These are phyloP conservation scores for Ustilago sp. DNA, from an alignment of 1,284 basidiomycete species.

Conservation along the genomic window DNA sequence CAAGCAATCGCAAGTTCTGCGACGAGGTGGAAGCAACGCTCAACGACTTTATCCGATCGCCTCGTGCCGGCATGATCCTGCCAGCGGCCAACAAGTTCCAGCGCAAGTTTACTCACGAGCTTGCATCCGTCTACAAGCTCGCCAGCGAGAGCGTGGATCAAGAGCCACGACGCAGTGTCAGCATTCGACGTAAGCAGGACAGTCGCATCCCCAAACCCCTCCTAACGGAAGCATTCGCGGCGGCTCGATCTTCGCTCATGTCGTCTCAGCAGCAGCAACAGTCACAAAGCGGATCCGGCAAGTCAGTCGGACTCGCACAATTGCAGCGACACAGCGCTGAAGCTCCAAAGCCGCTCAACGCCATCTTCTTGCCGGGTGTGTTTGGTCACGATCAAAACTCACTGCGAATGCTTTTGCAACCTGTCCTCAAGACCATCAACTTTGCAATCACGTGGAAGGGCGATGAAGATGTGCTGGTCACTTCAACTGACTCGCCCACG, in stretches of 20 bases:
- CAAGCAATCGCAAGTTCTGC: slow-evolving; percentile 55
- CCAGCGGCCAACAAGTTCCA: slow-evolving; percentile 54
- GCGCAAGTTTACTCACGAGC: slow-evolving; percentile 61
- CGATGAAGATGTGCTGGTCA: slow-evolving; percentile 62
- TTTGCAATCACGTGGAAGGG: slow-evolving; percentile 54
- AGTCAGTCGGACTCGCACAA: slow-evolving; percentile 50
- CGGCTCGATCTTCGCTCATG: slow-evolving; percentile 35
- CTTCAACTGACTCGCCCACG: slow-evolving; percentile 47
- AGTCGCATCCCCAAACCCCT: slow-evolving; percentile 58
- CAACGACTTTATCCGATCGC: slow-evolving; percentile 66
- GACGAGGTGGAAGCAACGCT: slow-evolving; percentile 61
- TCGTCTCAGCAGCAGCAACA: slow-evolving; percentile 31
- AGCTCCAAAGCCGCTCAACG: slow-evolving; percentile 53
- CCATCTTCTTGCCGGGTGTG: slow-evolving; percentile 54
- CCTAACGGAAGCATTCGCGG: slow-evolving; percentile 55
- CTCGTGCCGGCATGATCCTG: slow-evolving; percentile 58
- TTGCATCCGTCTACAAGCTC: slow-evolving; percentile 59
- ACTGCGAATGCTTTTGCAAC: slow-evolving; percentile 45
- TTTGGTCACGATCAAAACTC: slow-evolving; percentile 61
- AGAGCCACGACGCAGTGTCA: slow-evolving; percentile 60
- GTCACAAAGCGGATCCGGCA: slow-evolving; percentile 7
- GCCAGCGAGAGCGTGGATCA: slow-evolving; percentile 58
- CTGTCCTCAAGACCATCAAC: slow-evolving; percentile 36
- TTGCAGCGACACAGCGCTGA: slow-evolving; percentile 41
- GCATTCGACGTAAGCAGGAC: slow-evolving; percentile 59